A percentile compares a stretch with the other conserved stretches of the same genome.
These are phyloP conservation scores for Cercospora beticola DNA, from an alignment of 2,329 filamentous ascomycete genomes.

Conservation along the genomic window DNA sequence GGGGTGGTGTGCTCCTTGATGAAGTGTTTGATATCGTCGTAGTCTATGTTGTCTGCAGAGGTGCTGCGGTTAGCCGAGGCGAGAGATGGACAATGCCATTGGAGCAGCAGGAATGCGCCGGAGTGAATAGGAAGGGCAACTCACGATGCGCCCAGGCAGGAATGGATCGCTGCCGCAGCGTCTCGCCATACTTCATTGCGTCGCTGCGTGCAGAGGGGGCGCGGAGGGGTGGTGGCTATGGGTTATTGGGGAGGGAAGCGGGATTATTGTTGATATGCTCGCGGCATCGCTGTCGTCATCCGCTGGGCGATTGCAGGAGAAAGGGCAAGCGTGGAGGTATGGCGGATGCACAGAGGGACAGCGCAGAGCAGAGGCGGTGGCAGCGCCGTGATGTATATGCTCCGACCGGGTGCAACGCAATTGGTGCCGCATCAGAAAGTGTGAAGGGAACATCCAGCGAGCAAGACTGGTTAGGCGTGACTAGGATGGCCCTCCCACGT, in stretches of 20 bases:
- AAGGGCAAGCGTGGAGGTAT: neutral
- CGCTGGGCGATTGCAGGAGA: neutral
- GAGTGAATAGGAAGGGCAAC: slow-evolving; percentile 27
- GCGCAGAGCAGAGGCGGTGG: neutral
- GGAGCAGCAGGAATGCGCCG: neutral
- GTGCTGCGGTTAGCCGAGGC: slow-evolving; percentile 12
- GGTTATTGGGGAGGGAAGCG: neutral
- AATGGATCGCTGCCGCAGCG: slow-evolving; percentile 71
- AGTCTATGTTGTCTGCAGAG: slow-evolving; percentile 75
- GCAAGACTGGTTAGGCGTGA: neutral
- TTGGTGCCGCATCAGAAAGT: neutral
- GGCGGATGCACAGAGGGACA: neutral
- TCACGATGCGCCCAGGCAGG: slow-evolving; percentile 77
- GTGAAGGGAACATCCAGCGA: slow-evolving; percentile 1
- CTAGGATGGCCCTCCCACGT: neutral
- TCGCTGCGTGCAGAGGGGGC: neutral
- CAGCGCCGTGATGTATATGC: neutral
- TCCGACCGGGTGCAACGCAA: slow-evolving; percentile 1
- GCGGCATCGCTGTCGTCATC: slow-evolving; percentile 14
- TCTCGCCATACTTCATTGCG: slow-evolving; percentile 73
- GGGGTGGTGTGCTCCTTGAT: slow-evolving; percentile 78
- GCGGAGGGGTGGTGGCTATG: neutral
- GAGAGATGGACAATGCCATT: neutral
- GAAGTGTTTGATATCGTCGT: slow-evolving; percentile 80
- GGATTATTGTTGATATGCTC: slow-evolving; percentile 3